These are phyloP conservation scores for Prototheca stagnorum DNA, from an alignment of 163 green algal genomes.

Conservation along the genomic window DNA sequence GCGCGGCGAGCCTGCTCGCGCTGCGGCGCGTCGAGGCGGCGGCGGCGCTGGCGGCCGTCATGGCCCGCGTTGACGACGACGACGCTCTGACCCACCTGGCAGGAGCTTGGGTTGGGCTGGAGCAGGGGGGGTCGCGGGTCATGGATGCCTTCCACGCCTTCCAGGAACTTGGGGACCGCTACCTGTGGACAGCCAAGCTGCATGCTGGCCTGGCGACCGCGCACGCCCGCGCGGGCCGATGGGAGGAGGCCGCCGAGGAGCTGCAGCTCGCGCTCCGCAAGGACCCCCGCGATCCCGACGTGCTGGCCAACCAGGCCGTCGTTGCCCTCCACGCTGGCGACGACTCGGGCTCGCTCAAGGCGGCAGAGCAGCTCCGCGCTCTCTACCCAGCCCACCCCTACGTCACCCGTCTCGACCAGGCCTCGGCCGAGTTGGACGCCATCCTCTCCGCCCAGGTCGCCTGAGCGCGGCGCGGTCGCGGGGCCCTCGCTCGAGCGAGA, in stretches of 20 bases:
- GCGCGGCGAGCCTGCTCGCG: slow-evolving; percentile 69
- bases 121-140: slow-evolving; percentile 75
- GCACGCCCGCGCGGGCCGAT: slow-evolving; percentile 75
- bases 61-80: slow-evolving; percentile 85
- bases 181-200: slow-evolving; percentile 76
- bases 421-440: slow-evolving; percentile 1
- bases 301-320: slow-evolving; percentile 50
- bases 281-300: slow-evolving; percentile 68
- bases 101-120: slow-evolving; percentile 76
- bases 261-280: slow-evolving; percentile 71
- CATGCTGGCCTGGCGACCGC: slow-evolving; percentile 72
- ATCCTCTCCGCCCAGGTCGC: not conserved
- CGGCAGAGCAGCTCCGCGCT: slow-evolving; percentile 43
- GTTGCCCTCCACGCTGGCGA: slow-evolving; percentile 70
- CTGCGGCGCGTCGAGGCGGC: slow-evolving; percentile 83
- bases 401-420: slow-evolving; percentile 50
- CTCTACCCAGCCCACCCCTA: slow-evolving; percentile 28
- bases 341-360: slow-evolving; percentile 38
- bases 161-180: slow-evolving; percentile 92
- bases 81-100: slow-evolving; percentile 87
- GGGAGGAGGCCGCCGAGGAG: slow-evolving; percentile 82
- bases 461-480: no score
- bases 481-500: no score
- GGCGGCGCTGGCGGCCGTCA: slow-evolving; percentile 57
- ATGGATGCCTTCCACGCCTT: slow-evolving; percentile 93